Evolutionary conservation across 2,329 filamentous ascomycete genomes (phyloP), one percentile per base, ranked within the genome.

Genomic region (Xylariaceae sp.): DNA sequence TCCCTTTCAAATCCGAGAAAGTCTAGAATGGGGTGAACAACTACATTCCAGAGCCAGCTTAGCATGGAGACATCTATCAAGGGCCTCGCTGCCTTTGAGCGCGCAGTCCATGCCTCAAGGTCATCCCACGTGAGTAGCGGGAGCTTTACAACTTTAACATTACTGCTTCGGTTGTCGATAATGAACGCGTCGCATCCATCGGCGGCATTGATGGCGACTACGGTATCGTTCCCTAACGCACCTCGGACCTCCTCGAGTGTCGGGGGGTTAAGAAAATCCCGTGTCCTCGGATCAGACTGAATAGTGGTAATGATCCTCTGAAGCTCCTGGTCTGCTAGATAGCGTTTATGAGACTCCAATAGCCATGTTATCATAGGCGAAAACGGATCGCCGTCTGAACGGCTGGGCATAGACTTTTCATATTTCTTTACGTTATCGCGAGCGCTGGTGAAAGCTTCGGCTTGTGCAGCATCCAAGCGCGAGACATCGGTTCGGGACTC

Each of bases 381-480:
- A 39, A 39, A 21, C n/a, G 36, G 21, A 39, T 39, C 36, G 18
- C 18, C 18, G 36, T 24, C 36, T 18, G 36, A 23, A 24, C 18
- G 5, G 18, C 36, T 23, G 15, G 36, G 36, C 36, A 23, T 39
- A 24, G 23, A 23, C 21, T 21, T 23, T 18, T 21, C 36, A 10
- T 39, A 24, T 23, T 18, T 21, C 36, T 16, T 24, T 21, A 39
- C 18, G 18, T 21, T 39, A 23, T 21, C 18, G 21, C 36, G 36
- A 39, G 36, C 36, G 18, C 21, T 24, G 18, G 18, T 21, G 36
- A 39, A 39, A 24, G 21, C 36, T 39, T 39, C 21, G 18, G 36
- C 36, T 39, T 39, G 36, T 18, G 18, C 18, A 39, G 36, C 36
- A 24, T 39, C 36, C 36, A 39, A 39, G 30, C 30, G 30, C 30